Evolutionary conservation across 2,329 filamentous ascomycete genomes (phyloP), one percentile per base, ranked within the genome.

Genomic region (Aspergillus glaucus): DNA sequence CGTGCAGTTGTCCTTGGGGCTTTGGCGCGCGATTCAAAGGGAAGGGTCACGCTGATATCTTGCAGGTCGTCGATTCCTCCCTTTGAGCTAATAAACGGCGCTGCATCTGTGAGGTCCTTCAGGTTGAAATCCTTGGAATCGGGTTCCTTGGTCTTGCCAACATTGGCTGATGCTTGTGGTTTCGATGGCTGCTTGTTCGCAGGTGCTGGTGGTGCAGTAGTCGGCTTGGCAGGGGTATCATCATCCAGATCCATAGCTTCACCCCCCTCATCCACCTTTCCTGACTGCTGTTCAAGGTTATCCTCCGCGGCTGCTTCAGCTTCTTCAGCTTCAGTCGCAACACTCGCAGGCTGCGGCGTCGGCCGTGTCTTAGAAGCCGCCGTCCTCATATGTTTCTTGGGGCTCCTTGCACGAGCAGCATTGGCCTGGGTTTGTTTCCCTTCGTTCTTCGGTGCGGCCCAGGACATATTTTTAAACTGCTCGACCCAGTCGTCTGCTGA

Each of bases 11-110:
- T 70, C 6, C 71, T 72, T 24, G 74, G 65, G 4, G 65, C 57
- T 24, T 69, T 68, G 4, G 81, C 61, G 37, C 76, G 71, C 2
- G 81, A 84, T 50, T 77, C 64, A 59, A 84, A 85, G 3, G 82
- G 82, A 2, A 85, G 69, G 1, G 71, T 76, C 7, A 72, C 69
- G 37, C 68, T 70, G 36, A 85, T 67, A 48, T 80, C 77, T 24
- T 74, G 70, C 19, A 85, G 60, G 46, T 77, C 75, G 21, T 74
- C 68, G 15, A 84, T 71, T 7, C 80, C 79, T 15, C 61, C 62
- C 43, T 73, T 71, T 6, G 73, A 63, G 39, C 66, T 62, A 1
- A 70, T 64, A 44, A 81, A 76, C 1, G 79, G 78, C 5, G 73
- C 71, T 12, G 74, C 71, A 37, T 75, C 72, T 7, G 69, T 66